Percentiles rank a stretch among this genome's conserved stretches.
Evolutionary conservation across 495 filamentous ascomycete species (phyloP).

Genomic region (Collariella sp.): DNA sequence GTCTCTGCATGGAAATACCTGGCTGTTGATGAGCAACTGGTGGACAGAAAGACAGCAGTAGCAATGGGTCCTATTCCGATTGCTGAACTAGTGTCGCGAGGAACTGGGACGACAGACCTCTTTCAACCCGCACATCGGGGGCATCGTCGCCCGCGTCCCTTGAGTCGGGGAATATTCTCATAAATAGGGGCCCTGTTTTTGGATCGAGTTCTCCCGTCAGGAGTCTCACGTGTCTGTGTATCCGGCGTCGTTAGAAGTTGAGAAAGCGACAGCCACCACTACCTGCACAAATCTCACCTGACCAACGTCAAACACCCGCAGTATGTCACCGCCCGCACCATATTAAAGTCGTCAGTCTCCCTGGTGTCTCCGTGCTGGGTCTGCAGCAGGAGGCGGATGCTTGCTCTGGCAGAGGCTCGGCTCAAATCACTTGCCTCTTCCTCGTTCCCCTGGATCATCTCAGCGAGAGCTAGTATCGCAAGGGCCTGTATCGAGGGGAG

Average conservation of each 20-base stretch:
- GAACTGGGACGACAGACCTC: constrained; percentile 10
- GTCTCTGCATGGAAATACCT: constrained; percentile 22
- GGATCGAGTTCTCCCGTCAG: constrained; percentile 23
- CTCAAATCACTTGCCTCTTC: constrained; percentile 19
- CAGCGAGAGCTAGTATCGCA: constrained; percentile 19
- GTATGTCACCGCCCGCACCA: constrained; percentile 17
- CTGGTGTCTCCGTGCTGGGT: background rate
- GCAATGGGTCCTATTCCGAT: too few species aligned
- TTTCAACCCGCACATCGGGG: constrained; percentile 18
- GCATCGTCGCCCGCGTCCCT: constrained; percentile 16
- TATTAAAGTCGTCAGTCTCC: constrained; percentile 9
- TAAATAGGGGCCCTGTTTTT: constrained; percentile 22
- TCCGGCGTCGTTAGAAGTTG: background rate
- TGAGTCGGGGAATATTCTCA: constrained; percentile 15
- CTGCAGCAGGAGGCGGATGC: constrained; percentile 16
- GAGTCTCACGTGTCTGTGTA: constrained; percentile 14
- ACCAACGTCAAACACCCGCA: constrained; percentile 22
- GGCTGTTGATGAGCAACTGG: background rate
- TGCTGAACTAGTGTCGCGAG: background rate
- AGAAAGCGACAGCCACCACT: background rate
- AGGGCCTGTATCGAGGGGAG: constrained; percentile 23
- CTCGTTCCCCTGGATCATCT: constrained; percentile 21
- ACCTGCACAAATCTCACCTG: constrained; percentile 9
- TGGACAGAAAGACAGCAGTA: background rate
- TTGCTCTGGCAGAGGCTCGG: constrained; percentile 17